phyloP scores from a whole-genome alignment of 805 yeast species.

The Candida endomychidarum region DNA sequence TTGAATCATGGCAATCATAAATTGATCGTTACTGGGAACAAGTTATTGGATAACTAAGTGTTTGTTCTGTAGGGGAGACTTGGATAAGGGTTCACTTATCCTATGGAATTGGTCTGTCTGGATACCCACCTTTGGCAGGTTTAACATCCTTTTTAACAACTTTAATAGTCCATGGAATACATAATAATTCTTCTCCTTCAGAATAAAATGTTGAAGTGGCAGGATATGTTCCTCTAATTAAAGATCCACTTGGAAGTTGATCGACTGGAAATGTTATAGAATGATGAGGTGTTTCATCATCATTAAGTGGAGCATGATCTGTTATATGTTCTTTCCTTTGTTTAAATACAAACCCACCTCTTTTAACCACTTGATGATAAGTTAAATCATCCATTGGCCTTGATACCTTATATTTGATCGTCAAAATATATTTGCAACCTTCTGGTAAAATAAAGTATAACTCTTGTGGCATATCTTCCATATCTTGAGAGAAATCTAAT shows the following conservation, averaged over 20 bases:
- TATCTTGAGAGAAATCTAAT: conserved; percentile 21
- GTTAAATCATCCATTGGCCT: conserved; percentile 21
- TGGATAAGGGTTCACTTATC: too few species aligned
- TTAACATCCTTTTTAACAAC: conserved; percentile 19
- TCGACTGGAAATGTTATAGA: conserved; percentile 25
- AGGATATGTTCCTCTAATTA: conserved; percentile 27
- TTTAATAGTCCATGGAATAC: conserved; percentile 22
- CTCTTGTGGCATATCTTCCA: conserved; percentile 27
- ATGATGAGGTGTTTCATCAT: conserved; percentile 19
- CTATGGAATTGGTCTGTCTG: too few species aligned
- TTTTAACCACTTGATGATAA: conserved; percentile 30
- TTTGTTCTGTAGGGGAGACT: too few species aligned
- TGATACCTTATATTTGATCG: conserved; percentile 24
- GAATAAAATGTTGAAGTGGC: conserved; percentile 23
- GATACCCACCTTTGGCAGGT: conserved; percentile 13
- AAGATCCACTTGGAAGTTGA: conserved; percentile 29
- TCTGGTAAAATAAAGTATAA: conserved; percentile 29
- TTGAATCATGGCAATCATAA: too few species aligned
- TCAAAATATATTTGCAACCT: conserved; percentile 22
- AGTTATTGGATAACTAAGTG: too few species aligned
- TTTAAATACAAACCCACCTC: conserved; percentile 25
- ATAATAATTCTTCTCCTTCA: conserved; percentile 18
- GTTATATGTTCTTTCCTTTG: conserved; percentile 20
- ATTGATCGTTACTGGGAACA: too few species aligned
- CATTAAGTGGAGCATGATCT: conserved; percentile 21